These are phyloP conservation scores for Saitozyma sp. DNA, from an alignment of 768 basidiomycete genomes.

Conservation along the genomic window DNA sequence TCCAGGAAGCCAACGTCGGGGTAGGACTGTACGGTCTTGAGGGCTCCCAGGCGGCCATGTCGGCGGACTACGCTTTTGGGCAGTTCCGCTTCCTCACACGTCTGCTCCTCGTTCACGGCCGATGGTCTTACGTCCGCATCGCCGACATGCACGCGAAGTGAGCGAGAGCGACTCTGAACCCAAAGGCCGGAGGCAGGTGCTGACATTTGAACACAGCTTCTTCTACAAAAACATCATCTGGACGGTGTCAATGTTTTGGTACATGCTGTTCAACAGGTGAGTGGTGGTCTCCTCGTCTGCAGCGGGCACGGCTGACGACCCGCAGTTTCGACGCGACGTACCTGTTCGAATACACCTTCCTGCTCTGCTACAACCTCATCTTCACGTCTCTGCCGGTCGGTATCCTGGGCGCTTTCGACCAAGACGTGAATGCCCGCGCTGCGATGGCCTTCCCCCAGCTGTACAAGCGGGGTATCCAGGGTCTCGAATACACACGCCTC, in stretches of 20 bases:
- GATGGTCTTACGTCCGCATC: conserved; percentile 94
- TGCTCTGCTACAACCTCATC: conserved; percentile 83
- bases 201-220: conserved; percentile 65
- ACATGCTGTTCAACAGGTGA: conserved; percentile 71
- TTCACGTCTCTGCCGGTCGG: conserved; percentile 95
- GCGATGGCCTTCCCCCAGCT: conserved; percentile 90
- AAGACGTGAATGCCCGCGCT: conserved; percentile 86
- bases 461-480: conserved; percentile 91
- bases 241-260: conserved; percentile 76
- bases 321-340: conserved; percentile 84
- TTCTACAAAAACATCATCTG: conserved; percentile 83
- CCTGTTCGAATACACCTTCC: conserved; percentile 91
- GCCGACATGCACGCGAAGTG: conserved; percentile 72
- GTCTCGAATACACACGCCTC: conserved; percentile 83
- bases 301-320: too few species aligned
- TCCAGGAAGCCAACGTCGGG: conserved; percentile 98
- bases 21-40: conserved; percentile 91
- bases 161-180: conserved; percentile 9
- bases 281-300: conserved; percentile 47
- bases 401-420: conserved; percentile 89
- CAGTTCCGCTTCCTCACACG: conserved; percentile 94
- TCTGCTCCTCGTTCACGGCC: conserved; percentile 86
- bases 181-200: not conserved
- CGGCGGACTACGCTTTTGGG: conserved; percentile 96
- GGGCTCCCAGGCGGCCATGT: conserved; percentile 98